Evolutionary conservation across 192 early-diverging fungal species (phyloP).

Genomic region (Rhizophagus clarus): DNA sequence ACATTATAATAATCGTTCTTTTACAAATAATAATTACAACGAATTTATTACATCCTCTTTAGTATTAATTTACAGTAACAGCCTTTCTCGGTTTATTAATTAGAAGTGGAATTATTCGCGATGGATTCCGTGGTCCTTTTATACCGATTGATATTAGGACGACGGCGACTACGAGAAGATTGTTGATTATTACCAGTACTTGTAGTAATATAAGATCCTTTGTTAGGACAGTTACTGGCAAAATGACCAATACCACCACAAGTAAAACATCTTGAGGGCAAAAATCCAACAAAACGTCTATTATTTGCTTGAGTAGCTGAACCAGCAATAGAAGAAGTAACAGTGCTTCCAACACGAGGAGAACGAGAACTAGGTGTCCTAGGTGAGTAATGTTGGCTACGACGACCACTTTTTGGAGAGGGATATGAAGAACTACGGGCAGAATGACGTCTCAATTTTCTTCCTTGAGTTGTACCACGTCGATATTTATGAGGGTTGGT

Average conservation of each 20-base stretch:
- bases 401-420: neutral
- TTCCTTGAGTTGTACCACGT: neutral
- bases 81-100: neutral
- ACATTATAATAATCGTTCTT: too few relatives aligned
- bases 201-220: conserved; percentile 6
- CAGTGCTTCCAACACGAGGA: neutral
- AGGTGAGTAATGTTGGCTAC: neutral
- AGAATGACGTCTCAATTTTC: neutral
- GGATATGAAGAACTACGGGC: neutral
- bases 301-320: neutral
- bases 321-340: neutral
- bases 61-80: neutral
- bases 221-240: conserved; percentile 5
- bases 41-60: neutral
- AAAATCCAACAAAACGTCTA: conserved; percentile 14
- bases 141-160: neutral
- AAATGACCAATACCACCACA: conserved; percentile 20
- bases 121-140: neutral
- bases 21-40: neutral
- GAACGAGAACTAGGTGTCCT: neutral
- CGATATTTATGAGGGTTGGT: neutral
- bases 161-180: neutral
- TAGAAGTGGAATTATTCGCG: neutral
- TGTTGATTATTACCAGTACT: neutral
- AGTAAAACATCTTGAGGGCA: conserved; percentile 19